Evolutionary conservation across 257 asterid species (phyloP), one percentile per base, ranked within the genome.

Genomic region (Osmanthus fragrans): DNA sequence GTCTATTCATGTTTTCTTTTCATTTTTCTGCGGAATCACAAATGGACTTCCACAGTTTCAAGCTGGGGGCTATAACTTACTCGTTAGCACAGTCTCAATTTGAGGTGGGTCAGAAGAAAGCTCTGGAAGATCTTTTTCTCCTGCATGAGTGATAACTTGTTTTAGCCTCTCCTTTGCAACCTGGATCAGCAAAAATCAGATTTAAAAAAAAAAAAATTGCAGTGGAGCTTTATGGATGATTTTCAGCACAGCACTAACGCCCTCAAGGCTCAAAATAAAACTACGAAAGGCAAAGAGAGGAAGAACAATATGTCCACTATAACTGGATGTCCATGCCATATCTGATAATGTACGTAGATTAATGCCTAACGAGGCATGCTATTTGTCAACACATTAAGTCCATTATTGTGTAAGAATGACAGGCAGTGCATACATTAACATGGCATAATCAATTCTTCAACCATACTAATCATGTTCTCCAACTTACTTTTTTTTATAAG

Each of bases 91-190:
- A 36, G 88, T 79, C 79, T 90, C 95, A 77, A 86, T 85, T 75
- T 85, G 83, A 40, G 88, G 89, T 56, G 94, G 87, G 70, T 79
- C 84, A 56, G 96, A 85, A 73, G 84, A 86, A 82, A 88, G 82
- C 15, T 86, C 91, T 13, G 90, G 73, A 77, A 87, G 81, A 85
- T 87, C 94, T 72, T 82, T 75, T 76, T 92, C 97, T 76, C 94
- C 98, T 12, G 92, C 95, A 76, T 79, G 85, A 79, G 89, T 88
- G 81, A 93, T 88, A 74, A 92, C 92, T 84, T 89, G 91, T 80
- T 85, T 93, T 83, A 93, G 82, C 84, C 92, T 90, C 80, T 88
- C 98, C 85, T 90, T 92, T 32, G 92, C 90, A 78, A 81, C 96
- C 99, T 96, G 86, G 71, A 81, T 76, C 80, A 73, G 79, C 73